Conservation (phyloP, 2,329 filamentous ascomycete species). For the Elsinoe batatas region DNA sequence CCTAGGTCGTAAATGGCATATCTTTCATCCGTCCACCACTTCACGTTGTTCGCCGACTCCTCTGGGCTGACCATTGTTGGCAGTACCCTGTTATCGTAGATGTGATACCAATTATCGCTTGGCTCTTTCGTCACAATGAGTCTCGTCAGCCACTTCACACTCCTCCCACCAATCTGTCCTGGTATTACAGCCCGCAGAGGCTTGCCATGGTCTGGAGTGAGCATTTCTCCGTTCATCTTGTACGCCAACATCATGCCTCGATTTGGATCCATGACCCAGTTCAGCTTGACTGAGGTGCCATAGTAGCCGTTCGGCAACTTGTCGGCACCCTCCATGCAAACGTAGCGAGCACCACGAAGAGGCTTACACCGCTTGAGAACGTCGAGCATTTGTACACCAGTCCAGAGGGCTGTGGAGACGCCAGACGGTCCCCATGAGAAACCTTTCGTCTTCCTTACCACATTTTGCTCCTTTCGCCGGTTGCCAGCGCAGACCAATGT, state of each 20-base stretch:
- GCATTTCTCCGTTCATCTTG: constrained; percentile 77
- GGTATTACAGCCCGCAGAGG: constrained; percentile 76
- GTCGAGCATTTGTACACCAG: constrained; percentile 66
- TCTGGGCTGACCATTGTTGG: constrained; percentile 81
- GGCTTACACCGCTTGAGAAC: constrained; percentile 60
- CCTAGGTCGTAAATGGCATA: constrained; percentile 92
- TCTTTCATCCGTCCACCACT: constrained; percentile 79
- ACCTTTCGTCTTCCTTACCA: constrained; percentile 80
- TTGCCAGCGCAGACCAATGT: constrained; percentile 91
- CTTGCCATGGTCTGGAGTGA: constrained; percentile 77
- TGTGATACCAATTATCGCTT: constrained; percentile 91
- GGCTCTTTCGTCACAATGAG: constrained; percentile 68
- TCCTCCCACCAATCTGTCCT: constrained; percentile 82
- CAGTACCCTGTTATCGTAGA: constrained; percentile 83
- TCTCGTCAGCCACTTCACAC: constrained; percentile 84
- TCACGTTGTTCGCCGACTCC: constrained; percentile 59
- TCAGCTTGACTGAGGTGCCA: constrained; percentile 77
- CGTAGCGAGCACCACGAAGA: constrained; percentile 60
- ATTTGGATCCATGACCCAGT: constrained; percentile 77
- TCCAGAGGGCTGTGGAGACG: constrained; percentile 79
- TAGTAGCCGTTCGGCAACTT: constrained; percentile 81
- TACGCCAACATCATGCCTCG: constrained; percentile 79
- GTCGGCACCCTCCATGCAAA: constrained; percentile 85
- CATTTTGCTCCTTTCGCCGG: constrained; percentile 83
- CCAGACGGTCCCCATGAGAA: constrained; percentile 91